Conservation (phyloP, 2,329 filamentous ascomycete genomes). For the Camillea tinctor region DNA sequence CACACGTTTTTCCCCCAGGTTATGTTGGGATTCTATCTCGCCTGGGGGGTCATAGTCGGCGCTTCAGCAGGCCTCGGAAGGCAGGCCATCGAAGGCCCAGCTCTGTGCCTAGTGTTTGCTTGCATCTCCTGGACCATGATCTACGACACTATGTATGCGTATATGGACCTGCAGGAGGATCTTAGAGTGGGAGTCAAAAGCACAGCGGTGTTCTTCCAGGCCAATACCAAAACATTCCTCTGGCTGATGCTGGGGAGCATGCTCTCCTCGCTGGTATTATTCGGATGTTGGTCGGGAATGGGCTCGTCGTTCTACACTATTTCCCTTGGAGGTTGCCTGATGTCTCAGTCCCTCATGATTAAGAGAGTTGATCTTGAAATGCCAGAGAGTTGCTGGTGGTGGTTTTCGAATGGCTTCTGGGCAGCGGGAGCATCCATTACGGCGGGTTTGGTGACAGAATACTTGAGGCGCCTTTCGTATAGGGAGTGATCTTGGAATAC, state of each 20-base stretch:
- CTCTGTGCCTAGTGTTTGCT: slow-evolving; percentile 13
- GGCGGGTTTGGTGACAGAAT: slow-evolving; percentile 4
- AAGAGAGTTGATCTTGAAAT: slow-evolving; percentile 13
- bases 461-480: too few species aligned
- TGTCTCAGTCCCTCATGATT: slow-evolving; percentile 11
- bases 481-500: too few species aligned
- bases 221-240: slow-evolving; percentile 4
- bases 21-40: slow-evolving; percentile 28
- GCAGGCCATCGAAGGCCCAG: slow-evolving; percentile 9
- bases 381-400: slow-evolving; percentile 16
- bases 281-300: background rate
- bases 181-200: slow-evolving; percentile 24
- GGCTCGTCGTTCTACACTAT: slow-evolving; percentile 4
- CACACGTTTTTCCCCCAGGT: slow-evolving; percentile 28
- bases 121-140: slow-evolving; percentile 22
- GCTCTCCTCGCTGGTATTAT: background rate
- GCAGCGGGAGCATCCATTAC: slow-evolving; percentile 5
- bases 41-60: slow-evolving; percentile 24
- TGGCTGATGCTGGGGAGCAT: slow-evolving; percentile 1
- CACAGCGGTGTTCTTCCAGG: slow-evolving; percentile 22
- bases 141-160: slow-evolving; percentile 33
- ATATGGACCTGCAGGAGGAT: slow-evolving; percentile 29
- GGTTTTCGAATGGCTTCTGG: slow-evolving; percentile 22
- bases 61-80: slow-evolving; percentile 4
- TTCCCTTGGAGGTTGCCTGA: slow-evolving; percentile 1